These are phyloP conservation scores for Zygosaccharomyces bailii DNA, from an alignment of 805 yeast genomes.

Conservation along the genomic window DNA sequence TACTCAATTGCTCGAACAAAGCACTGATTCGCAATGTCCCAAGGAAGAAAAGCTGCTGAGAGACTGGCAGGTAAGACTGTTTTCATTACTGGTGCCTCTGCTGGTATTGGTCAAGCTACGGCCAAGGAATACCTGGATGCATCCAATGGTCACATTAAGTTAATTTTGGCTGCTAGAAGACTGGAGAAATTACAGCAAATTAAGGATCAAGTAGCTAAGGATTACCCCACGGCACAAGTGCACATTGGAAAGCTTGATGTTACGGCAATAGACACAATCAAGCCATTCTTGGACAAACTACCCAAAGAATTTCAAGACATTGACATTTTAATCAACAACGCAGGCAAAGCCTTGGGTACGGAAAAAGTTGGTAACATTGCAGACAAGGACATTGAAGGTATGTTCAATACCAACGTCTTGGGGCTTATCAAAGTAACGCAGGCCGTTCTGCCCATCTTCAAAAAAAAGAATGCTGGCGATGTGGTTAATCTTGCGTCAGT, in stretches of 20 bases:
- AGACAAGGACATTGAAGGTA: conserved; percentile 60
- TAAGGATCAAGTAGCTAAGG: conserved; percentile 43
- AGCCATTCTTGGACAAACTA: conserved; percentile 48
- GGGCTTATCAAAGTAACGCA: conserved; percentile 85
- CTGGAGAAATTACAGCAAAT: conserved; percentile 53
- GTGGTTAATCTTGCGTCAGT: conserved; percentile 73
- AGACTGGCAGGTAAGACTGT: conserved; percentile 76
- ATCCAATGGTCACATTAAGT: conserved; percentile 63
- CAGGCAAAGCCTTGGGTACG: conserved; percentile 77
- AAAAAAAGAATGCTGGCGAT: conserved; percentile 66
- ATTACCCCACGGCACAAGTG: conserved; percentile 49
- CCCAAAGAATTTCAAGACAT: conserved; percentile 61
- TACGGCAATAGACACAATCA: conserved; percentile 48
- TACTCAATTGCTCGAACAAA: not conserved
- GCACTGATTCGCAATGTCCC: conserved; percentile 45
- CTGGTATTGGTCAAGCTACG: conserved; percentile 93
- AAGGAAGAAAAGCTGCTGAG: conserved; percentile 70
- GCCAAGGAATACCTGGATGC: conserved; percentile 82
- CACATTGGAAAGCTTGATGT: conserved; percentile 54
- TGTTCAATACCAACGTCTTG: conserved; percentile 83
- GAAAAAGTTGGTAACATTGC: conserved; percentile 70
- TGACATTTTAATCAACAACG: conserved; percentile 68
- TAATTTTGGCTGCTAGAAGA: conserved; percentile 79
- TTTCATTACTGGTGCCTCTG: conserved; percentile 92
- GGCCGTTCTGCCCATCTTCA: conserved; percentile 66